Base-by-base conservation (phyloP, 78 protist species). In the Dictyostelium firmibasis region DNA sequence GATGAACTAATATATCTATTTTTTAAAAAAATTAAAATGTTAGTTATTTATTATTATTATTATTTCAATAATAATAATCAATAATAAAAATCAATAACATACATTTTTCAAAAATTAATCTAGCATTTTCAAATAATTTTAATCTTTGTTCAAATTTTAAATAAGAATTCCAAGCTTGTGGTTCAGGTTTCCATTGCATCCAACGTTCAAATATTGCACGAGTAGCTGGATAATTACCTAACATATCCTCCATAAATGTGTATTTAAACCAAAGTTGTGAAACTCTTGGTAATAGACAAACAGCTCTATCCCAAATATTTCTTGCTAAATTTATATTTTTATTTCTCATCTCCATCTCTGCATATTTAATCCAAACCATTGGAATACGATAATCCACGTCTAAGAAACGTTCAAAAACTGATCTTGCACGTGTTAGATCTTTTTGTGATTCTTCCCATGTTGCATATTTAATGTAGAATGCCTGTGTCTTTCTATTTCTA, bases 311-410 rank as follows among this genome's bases (percentile, higher is more conserved):
- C 96, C 92, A 98, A 3, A 99, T 91, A 79, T 99, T 99, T 23
- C 99, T 97, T 1, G 99, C 99, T 35, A 84, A 95, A 92, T 99
- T 99, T 79, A 99, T 84, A 79, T 89, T 62, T 70, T 84, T 70
- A 83, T 96, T 43, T 14, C 94, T 16, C 99, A 99, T 98, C 91
- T 99, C 99, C 99, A 98, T 97, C 87, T 99, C 99, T 16, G 99
- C 99, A 83, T 99, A 99, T 36, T 87, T 38, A n/a, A 98, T 23
- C 98, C 99, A 99, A 27, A 97, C 13, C 10, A 72, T n/a, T 5
- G 20, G 18, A 50, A 93, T 62, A 38, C 97, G 81, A 27, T 95
- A 89, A 83, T 98, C 93, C 2, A 33, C 74, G 14, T 97, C 97
- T 9, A 99, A 4, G 1, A 98, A 98, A 7, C 99, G 88, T 96